Evolutionary conservation across 352 stramenopile species (phyloP), one percentile per base, ranked within the genome.

Genomic region (Phytopythium delawarense): DNA sequence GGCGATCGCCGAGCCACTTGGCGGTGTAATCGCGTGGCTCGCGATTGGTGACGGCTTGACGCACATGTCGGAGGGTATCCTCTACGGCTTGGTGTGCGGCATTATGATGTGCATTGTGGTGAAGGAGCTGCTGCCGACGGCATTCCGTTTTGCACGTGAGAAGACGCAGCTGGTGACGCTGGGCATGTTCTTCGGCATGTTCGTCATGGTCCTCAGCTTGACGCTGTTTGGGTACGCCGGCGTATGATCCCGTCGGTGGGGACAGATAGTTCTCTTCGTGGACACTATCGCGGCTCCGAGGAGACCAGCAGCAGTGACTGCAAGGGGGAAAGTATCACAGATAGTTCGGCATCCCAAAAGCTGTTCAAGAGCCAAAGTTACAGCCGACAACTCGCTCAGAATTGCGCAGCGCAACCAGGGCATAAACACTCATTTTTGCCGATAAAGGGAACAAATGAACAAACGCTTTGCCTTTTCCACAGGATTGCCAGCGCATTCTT

Each of bases 91-190:
- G 15, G 93, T 98, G 40, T 84, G 78, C 18, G 96, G 96, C 21
- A 98, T 98, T 81, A 98, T 98, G 92, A 78, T 98, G 1, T 89
- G 88, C 35, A 97, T 98, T 65, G 91, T 79, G 46, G 60, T 96
- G 30, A 90, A 91, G 59, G 92, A 98, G 62, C 70, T 98, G 20
- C 61, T 98, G n/a, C 93, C 91, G 11, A 98, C 91, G 5, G 92
- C 91, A 4, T 89, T 94, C 77, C 76, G 79, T 48, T 96, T 97
- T 52, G 89, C 92, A 21, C 66, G 76, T 13, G 74, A 85, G 25
- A 80, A 96, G 66, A 87, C 77, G 7, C 72, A 86, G 44, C 72
- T 94, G 18, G 81, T 96, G 2, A 88, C 89, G 20, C 65, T 89
- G 39, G 87, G 82, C 44, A 81, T 95, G 49, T 83, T 96, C 69